These are phyloP conservation scores for Neonectria magnoliae DNA, from an alignment of 2,329 filamentous ascomycete genomes.

Conservation along the genomic window DNA sequence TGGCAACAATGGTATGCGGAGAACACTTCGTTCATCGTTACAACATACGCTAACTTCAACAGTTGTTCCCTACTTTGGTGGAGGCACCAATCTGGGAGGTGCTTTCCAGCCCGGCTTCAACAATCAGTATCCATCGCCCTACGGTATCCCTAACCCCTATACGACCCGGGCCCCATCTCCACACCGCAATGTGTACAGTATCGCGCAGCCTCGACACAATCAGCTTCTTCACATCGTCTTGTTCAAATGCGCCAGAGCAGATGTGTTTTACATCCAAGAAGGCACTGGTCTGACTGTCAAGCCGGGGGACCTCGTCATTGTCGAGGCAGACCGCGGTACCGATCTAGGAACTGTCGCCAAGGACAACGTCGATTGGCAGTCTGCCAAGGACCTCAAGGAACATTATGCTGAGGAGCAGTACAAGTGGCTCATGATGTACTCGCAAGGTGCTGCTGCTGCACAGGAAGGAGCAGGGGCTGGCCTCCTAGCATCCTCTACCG, in stretches of 20 bases:
- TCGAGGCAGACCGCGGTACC: conserved; percentile 95
- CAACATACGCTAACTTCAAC: conserved; percentile 11
- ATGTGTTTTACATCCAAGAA: conserved; percentile 97
- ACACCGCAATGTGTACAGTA: conserved; percentile 69
- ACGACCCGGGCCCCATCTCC: conserved; percentile 66
- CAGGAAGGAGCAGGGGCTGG: conserved; percentile 70
- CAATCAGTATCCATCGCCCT: conserved; percentile 59
- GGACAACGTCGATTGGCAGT: conserved; percentile 87
- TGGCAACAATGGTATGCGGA: conserved; percentile 53
- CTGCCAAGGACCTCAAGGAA: conserved; percentile 88
- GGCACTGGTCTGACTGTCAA: conserved; percentile 92
- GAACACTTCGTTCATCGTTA: not conserved
- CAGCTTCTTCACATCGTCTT: conserved; percentile 88
- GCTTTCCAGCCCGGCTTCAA: conserved; percentile 43
- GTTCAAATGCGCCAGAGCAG: conserved; percentile 95
- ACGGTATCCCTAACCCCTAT: conserved; percentile 56
- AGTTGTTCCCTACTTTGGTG: conserved; percentile 42
- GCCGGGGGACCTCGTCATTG: conserved; percentile 92
- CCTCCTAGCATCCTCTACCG: conserved; percentile 70
- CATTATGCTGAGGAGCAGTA: conserved; percentile 96
- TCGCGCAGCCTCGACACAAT: conserved; percentile 70
- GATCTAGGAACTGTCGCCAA: conserved; percentile 93
- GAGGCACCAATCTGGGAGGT: conserved; percentile 36
- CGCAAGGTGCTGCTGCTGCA: conserved; percentile 74
- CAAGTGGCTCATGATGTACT: conserved; percentile 99